Percentiles rank a stretch among this genome's conserved stretches.
Conservation (phyloP, 495 filamentous ascomycete genomes). For the Xanthoparmelia taractica region DNA sequence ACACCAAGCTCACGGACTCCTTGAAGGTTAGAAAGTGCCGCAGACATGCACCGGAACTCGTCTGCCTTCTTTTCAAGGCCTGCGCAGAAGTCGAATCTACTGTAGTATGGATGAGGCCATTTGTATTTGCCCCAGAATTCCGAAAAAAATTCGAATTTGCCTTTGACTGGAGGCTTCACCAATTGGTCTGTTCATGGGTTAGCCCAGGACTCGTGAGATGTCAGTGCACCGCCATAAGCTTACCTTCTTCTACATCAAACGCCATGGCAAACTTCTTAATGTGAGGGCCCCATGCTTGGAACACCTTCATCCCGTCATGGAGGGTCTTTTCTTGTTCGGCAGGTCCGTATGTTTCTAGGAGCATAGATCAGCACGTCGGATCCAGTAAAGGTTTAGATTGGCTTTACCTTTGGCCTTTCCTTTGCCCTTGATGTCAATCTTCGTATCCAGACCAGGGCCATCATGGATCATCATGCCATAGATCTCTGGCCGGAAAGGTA, state of each 20-base stretch:
- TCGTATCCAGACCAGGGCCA: background rate
- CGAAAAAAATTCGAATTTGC: conserved; percentile 32
- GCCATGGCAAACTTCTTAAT: conserved; percentile 48
- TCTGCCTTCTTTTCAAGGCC: conserved; percentile 46
- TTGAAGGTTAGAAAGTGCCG: conserved; percentile 38
- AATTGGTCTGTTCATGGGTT: conserved; percentile 7
- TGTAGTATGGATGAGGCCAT: conserved; percentile 45
- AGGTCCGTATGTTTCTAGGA: conserved; percentile 12
- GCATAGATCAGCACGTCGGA: background rate
- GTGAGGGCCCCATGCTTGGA: conserved; percentile 41
- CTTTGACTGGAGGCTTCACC: conserved; percentile 28
- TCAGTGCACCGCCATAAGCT: background rate
- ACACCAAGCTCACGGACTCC: conserved; percentile 44
- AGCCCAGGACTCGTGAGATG: background rate
- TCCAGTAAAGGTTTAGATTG: background rate
- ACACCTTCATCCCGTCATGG: conserved; percentile 40
- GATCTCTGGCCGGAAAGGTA: conserved; percentile 47
- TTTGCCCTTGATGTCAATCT: conserved; percentile 18
- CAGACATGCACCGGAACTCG: conserved; percentile 42
- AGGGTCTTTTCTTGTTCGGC: conserved; percentile 7
- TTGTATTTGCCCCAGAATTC: conserved; percentile 46
- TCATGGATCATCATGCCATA: conserved; percentile 36
- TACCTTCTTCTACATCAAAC: conserved; percentile 44
- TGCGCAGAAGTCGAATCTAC: conserved; percentile 41
- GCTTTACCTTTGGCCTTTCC: conserved; percentile 30